These are phyloP conservation scores for Deuterostichococcus epilithicus DNA, from an alignment of 139 green algal species.

Conservation along the genomic window DNA sequence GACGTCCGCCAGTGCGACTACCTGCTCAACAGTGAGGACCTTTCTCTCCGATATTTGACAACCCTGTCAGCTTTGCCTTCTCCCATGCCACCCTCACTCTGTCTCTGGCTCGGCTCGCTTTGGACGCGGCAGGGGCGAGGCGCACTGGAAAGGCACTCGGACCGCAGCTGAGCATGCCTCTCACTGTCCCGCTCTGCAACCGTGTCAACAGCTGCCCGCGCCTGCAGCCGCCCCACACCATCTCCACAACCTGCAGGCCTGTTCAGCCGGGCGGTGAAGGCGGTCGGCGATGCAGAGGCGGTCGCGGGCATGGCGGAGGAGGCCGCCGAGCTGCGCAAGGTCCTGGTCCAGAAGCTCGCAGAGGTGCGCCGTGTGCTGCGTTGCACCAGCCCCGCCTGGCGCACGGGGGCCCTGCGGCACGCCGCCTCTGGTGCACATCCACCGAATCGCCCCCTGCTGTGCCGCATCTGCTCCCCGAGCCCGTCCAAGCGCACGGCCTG, in stretches of 20 bases:
- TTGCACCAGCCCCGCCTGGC: no score
- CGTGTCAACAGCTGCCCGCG: no score
- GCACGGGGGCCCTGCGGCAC: no score
- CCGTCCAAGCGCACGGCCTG: neutral
- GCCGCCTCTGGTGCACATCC: no score
- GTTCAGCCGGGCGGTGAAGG: slow-evolving; percentile 57
- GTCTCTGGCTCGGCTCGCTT: no score
- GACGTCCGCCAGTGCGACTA: slow-evolving; percentile 65
- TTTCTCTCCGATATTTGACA: neutral
- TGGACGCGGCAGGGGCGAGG: no score
- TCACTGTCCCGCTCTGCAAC: no score
- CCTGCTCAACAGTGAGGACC: slow-evolving; percentile 17
- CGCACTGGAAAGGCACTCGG: no score
- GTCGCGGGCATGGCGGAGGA: neutral
- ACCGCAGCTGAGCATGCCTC: no score
- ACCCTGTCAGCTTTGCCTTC: neutral
- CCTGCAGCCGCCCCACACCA: no score
- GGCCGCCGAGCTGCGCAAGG: slow-evolving; percentile 28
- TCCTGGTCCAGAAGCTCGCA: slow-evolving; percentile 55
- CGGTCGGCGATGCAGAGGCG: neutral
- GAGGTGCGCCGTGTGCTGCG: slow-evolving; percentile 43
- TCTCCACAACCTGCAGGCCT: no score
- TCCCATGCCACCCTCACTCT: neutral
- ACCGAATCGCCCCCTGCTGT: neutral
- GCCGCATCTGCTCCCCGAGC: neutral